Conservation (phyloP, 2,329 filamentous ascomycete species). For the Huntiella omanensis region DNA sequence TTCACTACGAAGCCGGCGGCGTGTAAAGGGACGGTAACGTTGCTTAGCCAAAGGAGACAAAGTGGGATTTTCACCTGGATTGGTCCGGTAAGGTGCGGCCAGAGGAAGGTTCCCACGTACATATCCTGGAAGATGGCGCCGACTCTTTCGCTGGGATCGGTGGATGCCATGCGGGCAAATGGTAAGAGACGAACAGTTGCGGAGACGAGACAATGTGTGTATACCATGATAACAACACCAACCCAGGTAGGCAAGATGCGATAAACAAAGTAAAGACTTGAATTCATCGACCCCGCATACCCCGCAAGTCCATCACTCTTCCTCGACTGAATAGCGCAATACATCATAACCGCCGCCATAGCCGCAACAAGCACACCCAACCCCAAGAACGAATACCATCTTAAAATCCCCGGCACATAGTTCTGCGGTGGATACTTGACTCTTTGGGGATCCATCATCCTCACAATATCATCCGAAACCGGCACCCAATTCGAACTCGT, state of each 20-base stretch:
- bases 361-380: slow-evolving; percentile 43
- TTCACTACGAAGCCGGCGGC: slow-evolving; percentile 56
- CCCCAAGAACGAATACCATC: slow-evolving; percentile 41
- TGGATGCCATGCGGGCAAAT: slow-evolving; percentile 56
- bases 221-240: slow-evolving; percentile 52
- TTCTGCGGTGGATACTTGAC: slow-evolving; percentile 33
- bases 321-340: slow-evolving; percentile 51
- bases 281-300: slow-evolving; percentile 49
- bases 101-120: slow-evolving; percentile 49
- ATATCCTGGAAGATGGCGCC: slow-evolving; percentile 50
- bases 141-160: slow-evolving; percentile 37
- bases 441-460: slow-evolving; percentile 22
- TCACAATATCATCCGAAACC: slow-evolving; percentile 17
- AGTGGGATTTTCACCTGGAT: slow-evolving; percentile 47
- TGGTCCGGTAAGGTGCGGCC: slow-evolving; percentile 40
- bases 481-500: slow-evolving; percentile 16
- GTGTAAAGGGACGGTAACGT: slow-evolving; percentile 66
- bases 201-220: slow-evolving; percentile 54
- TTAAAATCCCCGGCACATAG: slow-evolving; percentile 54
- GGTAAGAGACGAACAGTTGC: slow-evolving; percentile 62
- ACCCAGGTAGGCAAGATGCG: slow-evolving; percentile 67
- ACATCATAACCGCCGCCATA: slow-evolving; percentile 54
- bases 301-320: slow-evolving; percentile 43
- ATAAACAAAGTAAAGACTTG: slow-evolving; percentile 66
- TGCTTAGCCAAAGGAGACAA: slow-evolving; percentile 54